Evolutionary conservation across 208 protist species (phyloP), one percentile per base, ranked within the genome.

Genomic region (Leishmania martiniquensis): DNA sequence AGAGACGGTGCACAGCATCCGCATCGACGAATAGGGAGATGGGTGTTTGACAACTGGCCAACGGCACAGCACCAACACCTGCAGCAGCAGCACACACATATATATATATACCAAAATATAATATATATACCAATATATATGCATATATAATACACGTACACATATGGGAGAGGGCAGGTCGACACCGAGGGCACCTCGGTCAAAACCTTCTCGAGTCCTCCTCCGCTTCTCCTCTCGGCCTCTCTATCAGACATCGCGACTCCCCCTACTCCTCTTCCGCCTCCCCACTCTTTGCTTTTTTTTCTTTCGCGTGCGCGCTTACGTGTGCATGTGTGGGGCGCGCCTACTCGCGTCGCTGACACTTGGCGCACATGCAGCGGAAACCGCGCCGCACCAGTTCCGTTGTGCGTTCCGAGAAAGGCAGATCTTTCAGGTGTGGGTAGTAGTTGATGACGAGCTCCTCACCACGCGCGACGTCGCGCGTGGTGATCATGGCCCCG

Each of bases 391-490:
- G 62, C 39, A 87, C 54, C n/a, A 97, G 79, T 76, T 89, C 91
- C n/a, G 44, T 55, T 2, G 75, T 84, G n/a, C 91, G 88, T 71
- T 91, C 84, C 72, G 67, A 80, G 57, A 87, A 92, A 17, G 74
- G 45, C 55, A 97, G 60, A 12, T 88, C 62, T 68, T 91, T 93
- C 66, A 93, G 85, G 22, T 91, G 86, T 20, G 93, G 93, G 66
- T 91, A 95, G 80, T 95, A 95, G 81, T 91, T 95, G 44, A 95
- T 89, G 55, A 79, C 85, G 42, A 97, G 74, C 76, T 95, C 89
- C 79, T 93, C 90, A 0, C 87, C 91, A 34, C 76, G 69, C 49
- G 42, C 44, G 22, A 97, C 87, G 66, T 84, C 81, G 39, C 82
- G 82, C 39, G 83, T 90, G 37, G 90, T 88, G 66, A 89, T 80